These are phyloP conservation scores for Vigna hirtella DNA, from an alignment of 306 rosid genomes.

Conservation along the genomic window DNA sequence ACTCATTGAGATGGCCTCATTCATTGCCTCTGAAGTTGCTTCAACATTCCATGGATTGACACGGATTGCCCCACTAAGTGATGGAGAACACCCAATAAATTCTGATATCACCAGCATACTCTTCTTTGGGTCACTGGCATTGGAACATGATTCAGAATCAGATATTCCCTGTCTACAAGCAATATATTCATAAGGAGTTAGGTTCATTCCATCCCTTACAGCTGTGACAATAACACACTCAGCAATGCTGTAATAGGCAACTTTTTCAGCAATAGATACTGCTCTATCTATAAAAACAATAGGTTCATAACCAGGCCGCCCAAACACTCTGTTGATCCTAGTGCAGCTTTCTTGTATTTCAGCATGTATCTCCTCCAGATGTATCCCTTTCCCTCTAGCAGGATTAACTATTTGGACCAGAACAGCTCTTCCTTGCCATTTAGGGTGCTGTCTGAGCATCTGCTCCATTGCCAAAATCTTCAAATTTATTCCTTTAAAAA, in stretches of 20 bases:
- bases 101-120: slow-evolving; percentile 87
- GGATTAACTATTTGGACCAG: slow-evolving; percentile 83
- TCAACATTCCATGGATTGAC: slow-evolving; percentile 85
- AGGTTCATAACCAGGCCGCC: slow-evolving; percentile 73
- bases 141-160: slow-evolving; percentile 54
- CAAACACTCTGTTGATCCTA: slow-evolving; percentile 67
- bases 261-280: slow-evolving; percentile 66
- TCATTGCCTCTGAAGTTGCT: slow-evolving; percentile 79
- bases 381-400: slow-evolving; percentile 76
- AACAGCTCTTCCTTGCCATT: slow-evolving; percentile 80
- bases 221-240: slow-evolving; percentile 89
- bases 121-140: slow-evolving; percentile 62
- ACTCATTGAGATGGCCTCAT: slow-evolving; percentile 68
- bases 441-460: slow-evolving; percentile 73
- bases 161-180: slow-evolving; percentile 78
- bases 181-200: slow-evolving; percentile 83
- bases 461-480: slow-evolving; percentile 87
- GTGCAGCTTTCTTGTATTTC: slow-evolving; percentile 69
- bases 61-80: slow-evolving; percentile 87
- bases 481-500: slow-evolving; percentile 79
- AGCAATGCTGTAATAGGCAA: slow-evolving; percentile 77
- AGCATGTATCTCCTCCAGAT: slow-evolving; percentile 58
- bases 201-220: slow-evolving; percentile 90
- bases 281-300: slow-evolving; percentile 63
- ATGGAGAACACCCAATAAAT: slow-evolving; percentile 88